Base-by-base conservation (phyloP, 2,329 filamentous ascomycete species). In the Canariomyces notabilis region DNA sequence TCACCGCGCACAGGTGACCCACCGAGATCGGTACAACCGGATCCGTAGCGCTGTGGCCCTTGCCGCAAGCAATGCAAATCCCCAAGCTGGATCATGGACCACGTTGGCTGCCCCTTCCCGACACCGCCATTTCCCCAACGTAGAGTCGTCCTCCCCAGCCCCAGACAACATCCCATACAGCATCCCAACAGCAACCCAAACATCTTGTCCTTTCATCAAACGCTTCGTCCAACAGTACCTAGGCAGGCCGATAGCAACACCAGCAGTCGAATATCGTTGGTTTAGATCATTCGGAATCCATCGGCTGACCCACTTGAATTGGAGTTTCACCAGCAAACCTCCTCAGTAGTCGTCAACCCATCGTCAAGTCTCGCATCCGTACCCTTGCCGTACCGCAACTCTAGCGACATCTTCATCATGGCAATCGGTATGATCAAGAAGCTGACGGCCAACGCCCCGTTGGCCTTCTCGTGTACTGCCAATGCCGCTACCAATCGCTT, bases 401-500 rank as follows among this genome's bases (percentile, higher is more conserved):
- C 23, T 37, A 6, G n/a, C 18, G 26, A 40, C 8, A 46, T 29
- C 35, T 16, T 48, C 53, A 54, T 20, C 34, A 62, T 62, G 60
- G 57, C 60, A 37, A 46, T 61, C 39, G 53, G 52, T 49, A 49
- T 61, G 37, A 41, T 54, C 26, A 34, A 51, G 26, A 50, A 38
- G n/a, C 23, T 44, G 8, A 29, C 45, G 29, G 22, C 43, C 37
- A 37, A 6, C 31, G 29, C 33, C 8, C 4, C 50, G 23, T 37
- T 51, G 48, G 16, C 48, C n/a, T 56, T 46, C 32, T 44, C 44
- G 6, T 52, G 47, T 43, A 52, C 37, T 40, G 44, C 23, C 33
- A 46, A 42, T 26, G 53, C 60, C 41, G 61, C 65, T 12, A 54
- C 59, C 42, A 69, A 76, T 56, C 64, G 65, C 11, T 93, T 94